Base-by-base conservation (phyloP, 2,329 filamentous ascomycete genomes). In the Dryadomyces quercus-mongolicae region DNA sequence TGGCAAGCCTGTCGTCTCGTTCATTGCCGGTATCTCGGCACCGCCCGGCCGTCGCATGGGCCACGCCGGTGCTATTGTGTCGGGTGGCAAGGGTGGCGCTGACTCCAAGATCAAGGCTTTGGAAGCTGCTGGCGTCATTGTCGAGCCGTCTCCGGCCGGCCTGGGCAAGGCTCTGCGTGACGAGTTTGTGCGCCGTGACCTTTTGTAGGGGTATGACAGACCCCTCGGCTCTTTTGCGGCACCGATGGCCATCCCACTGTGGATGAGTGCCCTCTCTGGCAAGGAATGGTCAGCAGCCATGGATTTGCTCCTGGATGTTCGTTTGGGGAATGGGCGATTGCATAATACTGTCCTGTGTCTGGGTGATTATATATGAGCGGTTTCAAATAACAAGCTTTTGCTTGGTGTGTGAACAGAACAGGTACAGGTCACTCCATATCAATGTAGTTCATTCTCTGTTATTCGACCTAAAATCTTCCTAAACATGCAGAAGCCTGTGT, bases 91-190 rank as follows among this genome's bases (percentile, higher is more conserved):
- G 83, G 93, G 93, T 68, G 93, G 90, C 69, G 93, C 93, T 61
- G 90, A 97, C 75, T 94, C 89, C 69, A 98, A 98, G 86, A 98
- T 98, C 74, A 79, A 84, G 65, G 93, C 93, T 58, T 84, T 98
- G 57, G 87, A 97, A 78, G 80, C 81, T 60, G 93, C 93, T 59
- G 93, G 93, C 70, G 93, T 97, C 65, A 82, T 96, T 65, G 93
- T 98, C 62, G 92, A 97, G 84, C 85, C 89, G 72, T 95, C 88
- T 66, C 92, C 93, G 60, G 93, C 93, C 62, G 74, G 82, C 63
- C 81, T 98, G 64, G 93, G 93, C 70, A 96, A 95, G 82, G 86
- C 90, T 57, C 78, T 98, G 66, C 88, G 94, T 68, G 85, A 88
- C 60, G 88, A 97, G 77, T 98, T 98, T 70, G 89, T 97, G 70